phyloP scores from a whole-genome alignment of 2,329 filamentous ascomycete species.

The Drechslera avenae region DNA sequence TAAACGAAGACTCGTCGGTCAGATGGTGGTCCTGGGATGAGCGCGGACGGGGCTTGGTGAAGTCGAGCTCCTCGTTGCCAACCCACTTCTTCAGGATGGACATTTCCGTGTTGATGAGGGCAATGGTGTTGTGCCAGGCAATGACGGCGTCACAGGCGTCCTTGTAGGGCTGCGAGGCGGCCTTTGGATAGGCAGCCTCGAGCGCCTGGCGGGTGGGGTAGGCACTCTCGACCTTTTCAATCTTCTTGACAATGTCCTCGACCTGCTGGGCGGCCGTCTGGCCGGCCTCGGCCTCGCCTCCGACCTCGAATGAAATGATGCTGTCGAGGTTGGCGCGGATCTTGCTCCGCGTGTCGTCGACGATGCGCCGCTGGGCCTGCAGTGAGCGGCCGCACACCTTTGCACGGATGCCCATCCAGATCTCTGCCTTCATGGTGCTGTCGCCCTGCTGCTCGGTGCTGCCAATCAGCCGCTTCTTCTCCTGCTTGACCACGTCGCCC shows the following conservation, averaged over 20 bases:
- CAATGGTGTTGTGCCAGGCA: slow-evolving; percentile 95
- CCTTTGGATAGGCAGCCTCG: slow-evolving; percentile 73
- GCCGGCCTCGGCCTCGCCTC: slow-evolving; percentile 88
- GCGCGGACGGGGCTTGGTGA: slow-evolving; percentile 73
- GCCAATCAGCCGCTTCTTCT: slow-evolving; percentile 93
- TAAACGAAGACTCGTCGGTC: slow-evolving; percentile 87
- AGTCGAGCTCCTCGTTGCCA: slow-evolving; percentile 93
- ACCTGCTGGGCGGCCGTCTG: slow-evolving; percentile 89
- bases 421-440: slow-evolving; percentile 68
- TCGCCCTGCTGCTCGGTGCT: slow-evolving; percentile 75
- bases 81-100: slow-evolving; percentile 94
- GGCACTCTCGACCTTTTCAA: slow-evolving; percentile 83
- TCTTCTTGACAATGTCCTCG: slow-evolving; percentile 83
- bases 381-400: slow-evolving; percentile 83
- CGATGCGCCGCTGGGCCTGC: slow-evolving; percentile 81
- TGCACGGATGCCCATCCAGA: slow-evolving; percentile 88
- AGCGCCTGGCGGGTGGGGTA: slow-evolving; percentile 83
- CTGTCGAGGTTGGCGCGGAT: slow-evolving; percentile 80
- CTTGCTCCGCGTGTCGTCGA: slow-evolving; percentile 79
- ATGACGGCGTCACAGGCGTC: slow-evolving; percentile 88
- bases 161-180: slow-evolving; percentile 75
- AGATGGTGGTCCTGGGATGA: slow-evolving; percentile 74
- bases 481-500: slow-evolving; percentile 94
- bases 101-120: slow-evolving; percentile 93
- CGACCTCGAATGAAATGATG: slow-evolving; percentile 91